phyloP scores from a whole-genome alignment of 2,329 filamentous ascomycete species.

The Hypoxylon sp. region DNA sequence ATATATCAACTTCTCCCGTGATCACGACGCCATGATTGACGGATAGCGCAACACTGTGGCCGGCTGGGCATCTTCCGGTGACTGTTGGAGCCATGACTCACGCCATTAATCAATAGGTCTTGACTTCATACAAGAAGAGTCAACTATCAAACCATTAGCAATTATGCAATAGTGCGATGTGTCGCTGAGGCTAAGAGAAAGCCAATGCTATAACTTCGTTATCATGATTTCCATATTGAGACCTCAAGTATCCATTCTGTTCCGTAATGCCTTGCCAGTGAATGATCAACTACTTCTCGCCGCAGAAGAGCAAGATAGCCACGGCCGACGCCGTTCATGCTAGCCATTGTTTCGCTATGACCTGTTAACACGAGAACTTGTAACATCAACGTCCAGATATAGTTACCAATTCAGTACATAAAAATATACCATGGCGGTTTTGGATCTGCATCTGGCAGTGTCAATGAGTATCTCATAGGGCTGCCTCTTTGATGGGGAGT shows the following conservation, averaged over 20 bases:
- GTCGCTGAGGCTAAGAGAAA: conserved; percentile 11
- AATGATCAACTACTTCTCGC: neutral
- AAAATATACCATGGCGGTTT: conserved; percentile 10
- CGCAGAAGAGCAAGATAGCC: neutral
- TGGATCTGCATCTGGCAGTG: neutral
- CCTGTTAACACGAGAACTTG: neutral
- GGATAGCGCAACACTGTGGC: conserved; percentile 44
- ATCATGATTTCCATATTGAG: neutral
- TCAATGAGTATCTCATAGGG: conserved; percentile 6
- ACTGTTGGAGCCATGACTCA: conserved; percentile 35
- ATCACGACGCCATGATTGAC: conserved; percentile 37
- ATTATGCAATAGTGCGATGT: neutral
- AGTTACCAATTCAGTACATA: neutral
- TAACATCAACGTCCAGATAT: neutral
- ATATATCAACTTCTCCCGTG: conserved; percentile 46
- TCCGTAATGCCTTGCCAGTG: neutral
- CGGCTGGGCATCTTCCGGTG: conserved; percentile 47
- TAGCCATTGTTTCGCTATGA: neutral
- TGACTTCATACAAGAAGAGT: neutral
- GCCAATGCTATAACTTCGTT: neutral
- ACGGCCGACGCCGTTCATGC: conserved; percentile 5
- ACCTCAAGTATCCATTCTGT: neutral
- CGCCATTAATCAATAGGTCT: conserved; percentile 5
- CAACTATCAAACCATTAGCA: conserved; percentile 28
- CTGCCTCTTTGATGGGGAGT: neutral